Evolutionary conservation across 768 basidiomycete species (phyloP).

Genomic region (Rhizopogon salebrosus): DNA sequence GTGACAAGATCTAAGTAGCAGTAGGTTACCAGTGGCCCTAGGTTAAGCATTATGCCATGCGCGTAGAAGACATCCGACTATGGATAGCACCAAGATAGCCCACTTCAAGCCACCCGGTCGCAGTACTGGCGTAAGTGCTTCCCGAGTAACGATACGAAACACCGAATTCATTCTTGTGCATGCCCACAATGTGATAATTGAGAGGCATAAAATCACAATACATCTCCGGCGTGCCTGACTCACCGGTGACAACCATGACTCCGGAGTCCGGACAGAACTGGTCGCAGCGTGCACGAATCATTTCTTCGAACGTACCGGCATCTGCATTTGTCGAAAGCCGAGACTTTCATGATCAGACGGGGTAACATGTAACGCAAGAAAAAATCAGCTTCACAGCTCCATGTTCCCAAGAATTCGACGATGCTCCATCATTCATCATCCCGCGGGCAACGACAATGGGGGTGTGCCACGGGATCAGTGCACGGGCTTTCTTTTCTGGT

Average conservation of each 20-base stretch:
- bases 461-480: neutral
- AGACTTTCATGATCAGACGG: too few relatives aligned
- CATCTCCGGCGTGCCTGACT: neutral
- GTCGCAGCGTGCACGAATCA: too few relatives aligned
- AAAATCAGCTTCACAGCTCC: too few relatives aligned
- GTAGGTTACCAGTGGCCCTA: too few relatives aligned
- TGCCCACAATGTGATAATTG: neutral
- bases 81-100: neutral
- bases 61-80: neutral
- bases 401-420: neutral
- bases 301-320: too few relatives aligned
- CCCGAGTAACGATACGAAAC: constrained; percentile 1
- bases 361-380: too few relatives aligned
- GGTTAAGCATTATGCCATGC: neutral
- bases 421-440: neutral
- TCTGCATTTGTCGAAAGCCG: too few relatives aligned
- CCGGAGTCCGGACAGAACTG: too few relatives aligned
- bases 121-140: neutral
- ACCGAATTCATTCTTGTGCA: neutral
- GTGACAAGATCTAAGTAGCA: neutral
- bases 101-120: neutral
- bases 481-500: neutral
- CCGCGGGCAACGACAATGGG: neutral
- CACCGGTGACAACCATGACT: neutral
- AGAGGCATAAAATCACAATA: neutral